Evolutionary conservation across 495 filamentous ascomycete species (phyloP).

Genomic region (Xylaria bambusicola): DNA sequence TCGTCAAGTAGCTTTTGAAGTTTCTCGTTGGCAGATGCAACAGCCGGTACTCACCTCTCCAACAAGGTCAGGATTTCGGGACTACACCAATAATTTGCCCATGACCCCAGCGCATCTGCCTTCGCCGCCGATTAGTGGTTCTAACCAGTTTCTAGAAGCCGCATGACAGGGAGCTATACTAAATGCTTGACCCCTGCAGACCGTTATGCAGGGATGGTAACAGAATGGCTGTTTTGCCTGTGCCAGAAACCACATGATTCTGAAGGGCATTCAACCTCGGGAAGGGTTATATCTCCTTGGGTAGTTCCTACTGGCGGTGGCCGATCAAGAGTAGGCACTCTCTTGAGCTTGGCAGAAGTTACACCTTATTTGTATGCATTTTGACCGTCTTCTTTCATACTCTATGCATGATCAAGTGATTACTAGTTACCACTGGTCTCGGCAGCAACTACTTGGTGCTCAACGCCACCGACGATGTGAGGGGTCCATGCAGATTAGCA

Average conservation of each 20-base stretch:
- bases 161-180: conserved; percentile 7
- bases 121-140: conserved; percentile 5
- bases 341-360: background rate
- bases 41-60: too few species aligned
- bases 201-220: conserved; percentile 18
- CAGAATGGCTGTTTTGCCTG: conserved; percentile 6
- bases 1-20: too few species aligned
- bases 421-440: background rate
- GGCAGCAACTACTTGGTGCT: background rate
- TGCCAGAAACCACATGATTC: conserved; percentile 5
- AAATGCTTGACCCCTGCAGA: conserved; percentile 7
- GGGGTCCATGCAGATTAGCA: background rate
- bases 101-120: background rate
- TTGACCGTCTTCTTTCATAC: too few species aligned
- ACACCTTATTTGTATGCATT: too few species aligned
- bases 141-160: conserved; percentile 5
- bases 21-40: too few species aligned
- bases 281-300: background rate
- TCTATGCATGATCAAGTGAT: too few species aligned
- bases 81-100: conserved; percentile 1
- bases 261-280: background rate
- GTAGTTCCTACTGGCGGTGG: background rate
- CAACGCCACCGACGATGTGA: background rate
- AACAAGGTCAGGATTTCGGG: background rate
- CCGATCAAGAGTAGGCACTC: background rate